Conservation (phyloP, 306 rosid genomes). For the Herpetospermum pedunculosum region DNA sequence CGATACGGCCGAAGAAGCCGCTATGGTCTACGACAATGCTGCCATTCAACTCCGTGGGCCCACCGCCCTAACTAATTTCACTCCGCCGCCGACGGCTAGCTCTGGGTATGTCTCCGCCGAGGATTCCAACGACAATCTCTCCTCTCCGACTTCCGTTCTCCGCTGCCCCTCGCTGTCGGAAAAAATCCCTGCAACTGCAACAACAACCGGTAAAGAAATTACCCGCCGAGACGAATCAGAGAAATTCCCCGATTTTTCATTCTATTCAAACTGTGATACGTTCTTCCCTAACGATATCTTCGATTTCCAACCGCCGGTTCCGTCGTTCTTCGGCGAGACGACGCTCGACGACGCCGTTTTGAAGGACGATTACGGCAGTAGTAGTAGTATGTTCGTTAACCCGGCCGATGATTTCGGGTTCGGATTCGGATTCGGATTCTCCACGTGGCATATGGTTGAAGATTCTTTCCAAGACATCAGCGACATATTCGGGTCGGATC, state of each 20-base stretch:
- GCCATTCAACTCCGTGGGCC: constrained; percentile 87
- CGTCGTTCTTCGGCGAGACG: constrained; percentile 19
- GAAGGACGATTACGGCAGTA: constrained; percentile 7
- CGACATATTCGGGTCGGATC: constrained; percentile 58
- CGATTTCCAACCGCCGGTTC: constrained; percentile 29
- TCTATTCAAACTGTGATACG: constrained; percentile 21
- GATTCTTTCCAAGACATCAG: constrained; percentile 75
- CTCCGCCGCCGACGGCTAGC: not conserved
- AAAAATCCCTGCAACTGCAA: not conserved
- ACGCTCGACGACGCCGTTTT: not conserved
- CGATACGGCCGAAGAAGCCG: constrained; percentile 92
- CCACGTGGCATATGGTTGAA: constrained; percentile 25
- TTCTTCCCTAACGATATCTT: constrained; percentile 28
- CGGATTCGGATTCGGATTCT: constrained; percentile 32
- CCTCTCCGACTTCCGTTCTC: constrained; percentile 71
- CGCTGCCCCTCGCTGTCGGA: constrained; percentile 29
- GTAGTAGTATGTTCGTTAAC: constrained; percentile 14
- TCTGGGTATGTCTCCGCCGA: constrained; percentile 30
- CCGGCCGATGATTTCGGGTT: constrained; percentile 33
- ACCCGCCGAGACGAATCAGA: constrained; percentile 12
- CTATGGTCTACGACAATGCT: constrained; percentile 83
- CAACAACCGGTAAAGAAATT: constrained; percentile 12
- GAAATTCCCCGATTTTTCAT: constrained; percentile 25
- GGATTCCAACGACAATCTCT: constrained; percentile 26
- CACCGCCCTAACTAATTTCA: constrained; percentile 76